Evolutionary conservation across 2,329 filamentous ascomycete species (phyloP), one percentile per base, ranked within the genome.

Genomic region (Domatiomyces catenatus): DNA sequence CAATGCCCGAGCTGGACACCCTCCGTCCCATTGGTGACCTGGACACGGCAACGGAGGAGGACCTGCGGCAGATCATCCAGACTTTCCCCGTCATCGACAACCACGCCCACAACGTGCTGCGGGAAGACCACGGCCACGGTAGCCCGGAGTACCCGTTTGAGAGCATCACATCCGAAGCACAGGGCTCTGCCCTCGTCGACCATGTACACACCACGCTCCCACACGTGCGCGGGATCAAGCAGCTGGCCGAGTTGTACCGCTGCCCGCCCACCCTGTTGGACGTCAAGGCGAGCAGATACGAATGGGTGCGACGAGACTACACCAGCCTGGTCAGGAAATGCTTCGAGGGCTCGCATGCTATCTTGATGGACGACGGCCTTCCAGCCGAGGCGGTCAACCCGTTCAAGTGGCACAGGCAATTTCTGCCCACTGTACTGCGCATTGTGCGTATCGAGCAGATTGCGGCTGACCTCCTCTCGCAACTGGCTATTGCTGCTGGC

Each of bases 311-410:
- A 22, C 64, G 67, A 18, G 68, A 75, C 52, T 74, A 76, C 50
- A 69, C 78, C 4, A 73, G 66, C 2, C 79, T 87, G 71, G 71
- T 77, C 8, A 71, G 68, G 44, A 72, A 71, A 54, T 92, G 85
- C 58, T 72, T 93, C 3, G 66, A 76, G 10, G 85, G 85, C 1
- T 84, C 86, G 24, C 80, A 89, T 62, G 78, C 76, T 1, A 71
- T 90, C 8, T 71, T 93, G 1, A 74, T 93, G n/a, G 86, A 92
- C 58, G 86, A 92, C 64, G 82, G 85, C 0, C 67, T 90, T 6
- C 74, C 76, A 48, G 68, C 71, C 12, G 68, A 69, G 1, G 72
- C 75, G 6, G 74, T 78, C 1, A 75, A 84, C 57, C 63, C 71
- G 0, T 84, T 79, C 58, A 61, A 68, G 4, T 84, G 79, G 75